Evolutionary conservation across 164 flowering plant genomes (phyloP).

Genomic region (Santalum album): DNA sequence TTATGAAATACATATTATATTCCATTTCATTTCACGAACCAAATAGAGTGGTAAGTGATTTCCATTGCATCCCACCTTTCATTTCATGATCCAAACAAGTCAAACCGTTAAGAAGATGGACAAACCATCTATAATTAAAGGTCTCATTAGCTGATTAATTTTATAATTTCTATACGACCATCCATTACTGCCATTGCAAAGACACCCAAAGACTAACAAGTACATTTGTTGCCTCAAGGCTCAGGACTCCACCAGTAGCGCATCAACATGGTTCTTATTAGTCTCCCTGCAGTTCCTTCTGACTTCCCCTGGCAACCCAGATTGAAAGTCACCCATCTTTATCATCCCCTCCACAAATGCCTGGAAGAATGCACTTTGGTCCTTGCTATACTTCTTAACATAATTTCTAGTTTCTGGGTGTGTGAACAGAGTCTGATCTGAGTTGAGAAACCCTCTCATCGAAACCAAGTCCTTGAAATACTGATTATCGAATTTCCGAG

Average conservation of each 20-base stretch:
- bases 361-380: slow-evolving; percentile 43
- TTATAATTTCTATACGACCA: too few species aligned
- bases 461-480: slow-evolving; percentile 79
- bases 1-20: too few species aligned
- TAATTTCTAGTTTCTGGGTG: slow-evolving; percentile 29
- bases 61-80: too few species aligned
- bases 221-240: too few species aligned
- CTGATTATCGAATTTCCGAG: slow-evolving; percentile 60
- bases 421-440: slow-evolving; percentile 66
- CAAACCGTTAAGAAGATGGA: too few species aligned
- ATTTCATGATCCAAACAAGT: too few species aligned
- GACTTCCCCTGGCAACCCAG: slow-evolving; percentile 66
- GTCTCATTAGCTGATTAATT: too few species aligned
- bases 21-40: too few species aligned
- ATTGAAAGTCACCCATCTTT: slow-evolving; percentile 73
- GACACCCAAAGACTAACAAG: too few species aligned
- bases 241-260: slow-evolving; percentile 3
- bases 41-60: too few species aligned
- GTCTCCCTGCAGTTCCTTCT: slow-evolving; percentile 68
- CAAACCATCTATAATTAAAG: too few species aligned
- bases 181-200: too few species aligned
- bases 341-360: slow-evolving; percentile 82
- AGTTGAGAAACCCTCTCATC: slow-evolving; percentile 74
- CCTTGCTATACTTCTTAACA: slow-evolving; percentile 39
- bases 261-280: slow-evolving; percentile 19